Evolutionary conservation across 2,329 filamentous ascomycete genomes (phyloP), one percentile per base, ranked within the genome.

Genomic region (Pezizomycotina sp.): DNA sequence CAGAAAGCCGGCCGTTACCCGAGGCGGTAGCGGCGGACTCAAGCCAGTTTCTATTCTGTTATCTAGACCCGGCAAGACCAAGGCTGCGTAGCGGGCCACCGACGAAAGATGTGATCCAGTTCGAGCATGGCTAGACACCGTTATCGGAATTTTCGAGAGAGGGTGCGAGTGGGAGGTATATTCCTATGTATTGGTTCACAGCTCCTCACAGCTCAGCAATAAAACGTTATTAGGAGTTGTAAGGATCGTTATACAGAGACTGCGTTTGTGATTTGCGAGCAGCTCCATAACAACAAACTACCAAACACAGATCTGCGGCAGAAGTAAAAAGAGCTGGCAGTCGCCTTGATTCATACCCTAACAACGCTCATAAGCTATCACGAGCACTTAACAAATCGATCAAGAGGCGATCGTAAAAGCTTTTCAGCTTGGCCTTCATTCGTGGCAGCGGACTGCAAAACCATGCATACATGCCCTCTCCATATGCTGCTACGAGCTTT

Each of bases 381-480:
- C 55, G 71, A 77, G 34, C 68, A 82, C 48, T 91, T 92, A 53
- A 67, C 73, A 35, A 84, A 68, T 69, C 19, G 83, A 95, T 50
- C 77, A 92, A 54, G 84, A 93, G 51, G 82, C 92, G 25, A 74
- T 92, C 22, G 81, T 92, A 16, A 74, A 75, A 47, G 73, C 80
- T 0, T 93, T 98, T 53, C 72, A 91, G 48, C 69, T 77, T 37
- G 86, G 86, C 2, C 80, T 95, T 40, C 72, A 76, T 7, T 73
- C 74, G 2, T 83, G 77, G 69, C 83, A 92, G 51, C 71, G 78
- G 46, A 91, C 82, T 36, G 82, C 83, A 13, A 89, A 84, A 52
- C 79, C 74, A 44, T 98, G 89, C 57, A 92, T 98, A 34, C 86
- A 98, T 55, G 86, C 86, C 0, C 63, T 98, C 13, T 84, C 83